Base-by-base conservation (phyloP, 352 stramenopile species). In the Pythium aquatile region DNA sequence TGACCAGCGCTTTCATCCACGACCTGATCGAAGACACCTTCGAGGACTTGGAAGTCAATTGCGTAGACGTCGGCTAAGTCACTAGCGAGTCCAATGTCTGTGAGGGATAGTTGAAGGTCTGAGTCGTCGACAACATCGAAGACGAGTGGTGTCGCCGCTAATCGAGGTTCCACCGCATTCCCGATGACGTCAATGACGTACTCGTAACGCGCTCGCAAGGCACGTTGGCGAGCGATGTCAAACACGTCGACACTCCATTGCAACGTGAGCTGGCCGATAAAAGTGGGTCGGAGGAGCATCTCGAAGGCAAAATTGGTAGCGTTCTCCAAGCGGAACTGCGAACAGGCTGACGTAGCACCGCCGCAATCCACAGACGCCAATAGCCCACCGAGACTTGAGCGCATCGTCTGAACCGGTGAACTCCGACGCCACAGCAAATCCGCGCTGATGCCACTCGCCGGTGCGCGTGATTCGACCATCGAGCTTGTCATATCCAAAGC, bases 51-150 rank as follows among this genome's bases (percentile, higher is more conserved):
- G n/a, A 68, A 30, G 5, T 61, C 32, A 6, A 68, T 8, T 2
- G 7, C 0, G 5, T 53, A 1, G 1, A 63, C 14, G 33, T 68
- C 62, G 1, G 35, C 30, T 5, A 68, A 28, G 44, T 46, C 61
- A 29, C 47, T 20, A 0, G 54, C 29, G 28, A 63, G 33, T 7
- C 35, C 35, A 16, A 68, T 35, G 10, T 59, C 20, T 7, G 35
- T 7, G 13, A 68, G 47, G 4, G 62, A 63, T 4, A 68, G 28
- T 9, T 13, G 44, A 28, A 68, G 9, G 13, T 68, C 55, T 1
- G 28, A 26, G 42, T 68, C 62, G 17, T 68, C 62, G 2, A n/a
- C 17, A 1, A 68, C 5, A 9, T 58, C 55, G 42, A 68, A 63
- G 26, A 42, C 14, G 6, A 56, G 11, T 48, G 42, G 26, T 28